Evolutionary conservation across 2,329 filamentous ascomycete genomes (phyloP).

Genomic region (Phoma sp.): DNA sequence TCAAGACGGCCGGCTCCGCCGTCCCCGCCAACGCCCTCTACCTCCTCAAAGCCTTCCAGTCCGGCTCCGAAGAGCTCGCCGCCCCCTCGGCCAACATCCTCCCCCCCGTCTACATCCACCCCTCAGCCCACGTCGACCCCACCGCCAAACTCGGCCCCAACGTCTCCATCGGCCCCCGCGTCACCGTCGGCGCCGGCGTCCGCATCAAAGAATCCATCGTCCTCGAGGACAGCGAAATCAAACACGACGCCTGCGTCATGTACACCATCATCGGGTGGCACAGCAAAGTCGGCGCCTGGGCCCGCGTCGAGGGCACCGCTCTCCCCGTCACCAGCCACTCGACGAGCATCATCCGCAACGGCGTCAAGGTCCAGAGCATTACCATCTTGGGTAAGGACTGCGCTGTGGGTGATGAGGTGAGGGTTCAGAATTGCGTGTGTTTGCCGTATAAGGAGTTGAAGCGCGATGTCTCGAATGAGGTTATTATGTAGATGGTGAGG

Average conservation of each 20-base stretch:
- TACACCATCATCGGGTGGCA: slow-evolving; percentile 98
- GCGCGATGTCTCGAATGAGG: slow-evolving; percentile 83
- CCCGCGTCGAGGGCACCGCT: slow-evolving; percentile 93
- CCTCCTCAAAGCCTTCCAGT: slow-evolving; percentile 91
- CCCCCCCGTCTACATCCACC: slow-evolving; percentile 93
- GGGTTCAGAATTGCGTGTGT: slow-evolving; percentile 97
- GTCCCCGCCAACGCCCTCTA: slow-evolving; percentile 97
- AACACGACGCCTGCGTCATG: slow-evolving; percentile 93
- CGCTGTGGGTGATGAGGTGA: slow-evolving; percentile 88
- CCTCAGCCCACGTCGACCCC: slow-evolving; percentile 86
- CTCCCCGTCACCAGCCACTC: slow-evolving; percentile 86
- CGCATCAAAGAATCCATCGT: slow-evolving; percentile 97
- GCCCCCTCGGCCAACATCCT: slow-evolving; percentile 86
- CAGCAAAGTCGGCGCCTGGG: slow-evolving; percentile 96
- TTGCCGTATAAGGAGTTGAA: slow-evolving; percentile 98
- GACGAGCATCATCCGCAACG: slow-evolving; percentile 96
- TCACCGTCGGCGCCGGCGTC: slow-evolving; percentile 80
- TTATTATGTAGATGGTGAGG: slow-evolving; percentile 84
- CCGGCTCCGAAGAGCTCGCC: slow-evolving; percentile 80
- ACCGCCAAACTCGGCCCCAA: slow-evolving; percentile 97
- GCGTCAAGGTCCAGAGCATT: slow-evolving; percentile 97
- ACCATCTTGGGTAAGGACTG: slow-evolving; percentile 98
- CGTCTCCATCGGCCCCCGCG: slow-evolving; percentile 93
- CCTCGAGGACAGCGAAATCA: slow-evolving; percentile 92
- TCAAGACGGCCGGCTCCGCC: slow-evolving; percentile 97